Base-by-base conservation (phyloP, 2,329 filamentous ascomycete genomes). In the Blastomyces parvus region DNA sequence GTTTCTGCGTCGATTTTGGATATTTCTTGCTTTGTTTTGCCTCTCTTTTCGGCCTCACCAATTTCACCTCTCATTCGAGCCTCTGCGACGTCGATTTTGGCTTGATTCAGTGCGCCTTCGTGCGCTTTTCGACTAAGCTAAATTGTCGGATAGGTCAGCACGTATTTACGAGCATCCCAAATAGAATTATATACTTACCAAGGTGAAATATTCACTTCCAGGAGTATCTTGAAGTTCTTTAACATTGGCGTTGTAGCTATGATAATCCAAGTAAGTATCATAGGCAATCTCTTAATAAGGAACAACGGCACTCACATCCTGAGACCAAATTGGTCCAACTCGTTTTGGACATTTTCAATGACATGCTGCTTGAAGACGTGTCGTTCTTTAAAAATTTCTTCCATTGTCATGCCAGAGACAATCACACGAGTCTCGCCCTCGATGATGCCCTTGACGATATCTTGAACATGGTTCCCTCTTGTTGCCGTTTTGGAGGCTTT, bases 371-470 rank as follows among this genome's bases (percentile, higher is more conserved):
- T 90, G 80, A 91, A 91, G 53, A 88, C 80, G 68, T 89, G 86
- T 42, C 89, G 81, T 75, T 90, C 87, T 65, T 86, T 88, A 75
- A 92, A 92, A 64, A 95, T 89, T 75, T 94, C 90, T 73, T 93
- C 90, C 88, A 94, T 93, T n/a, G 89, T 92, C 89, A 95, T 93
- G 69, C 85, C 87, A 0, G 87, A 90, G 52, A 95, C 89, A 61
- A 95, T 85, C 6, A 90, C 88, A 64, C 91, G 84, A 0, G 89
- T 92, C 75, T 95, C 91, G 66, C 91, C 91, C 74, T 95, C 90
- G 69, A 95, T 94, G 74, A 95, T 91, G 65, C 90, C 90, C 75
- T 91, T 93, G 75, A 95, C 88, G 66, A 95, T 95, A 68, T 89
- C 89, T 71, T 89, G 88, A 19, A 94, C 86, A 76, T 93, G 89